Conservation (phyloP, 2,329 filamentous ascomycete species). For the Apiospora arundinis region DNA sequence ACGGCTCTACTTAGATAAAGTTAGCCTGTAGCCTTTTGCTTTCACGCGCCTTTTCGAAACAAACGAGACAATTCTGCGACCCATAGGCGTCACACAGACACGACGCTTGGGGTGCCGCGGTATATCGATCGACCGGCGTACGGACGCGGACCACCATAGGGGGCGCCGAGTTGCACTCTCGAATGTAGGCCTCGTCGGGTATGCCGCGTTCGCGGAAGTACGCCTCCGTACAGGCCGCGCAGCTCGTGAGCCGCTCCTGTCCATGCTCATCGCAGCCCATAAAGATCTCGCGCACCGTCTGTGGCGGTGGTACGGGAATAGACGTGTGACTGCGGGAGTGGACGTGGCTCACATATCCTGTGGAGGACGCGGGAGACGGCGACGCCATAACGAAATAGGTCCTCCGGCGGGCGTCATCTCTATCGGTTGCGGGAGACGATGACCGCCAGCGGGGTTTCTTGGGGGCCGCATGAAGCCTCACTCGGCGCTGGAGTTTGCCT, state of each 20-base stretch:
- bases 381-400: background rate
- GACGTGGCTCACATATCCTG: background rate
- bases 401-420: background rate
- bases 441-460: background rate
- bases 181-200: background rate
- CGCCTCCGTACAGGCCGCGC: background rate
- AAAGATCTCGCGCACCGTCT: background rate
- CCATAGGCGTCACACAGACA: background rate
- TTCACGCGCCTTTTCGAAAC: slow-evolving; percentile 18
- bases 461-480: background rate
- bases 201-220: slow-evolving; percentile 12
- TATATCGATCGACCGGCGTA: background rate
- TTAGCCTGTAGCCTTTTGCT: background rate
- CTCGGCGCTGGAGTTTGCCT: background rate
- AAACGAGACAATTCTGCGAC: slow-evolving; percentile 9
- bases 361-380: background rate
- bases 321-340: background rate
- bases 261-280: background rate
- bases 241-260: background rate
- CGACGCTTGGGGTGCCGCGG: background rate
- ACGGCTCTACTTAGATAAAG: slow-evolving; percentile 1
- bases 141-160: background rate
- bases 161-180: slow-evolving; percentile 6
- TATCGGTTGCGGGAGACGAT: no score
- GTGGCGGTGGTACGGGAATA: background rate